These are phyloP conservation scores for Aureobasidium sp. DNA, from an alignment of 2,329 filamentous ascomycete genomes.

Conservation along the genomic window DNA sequence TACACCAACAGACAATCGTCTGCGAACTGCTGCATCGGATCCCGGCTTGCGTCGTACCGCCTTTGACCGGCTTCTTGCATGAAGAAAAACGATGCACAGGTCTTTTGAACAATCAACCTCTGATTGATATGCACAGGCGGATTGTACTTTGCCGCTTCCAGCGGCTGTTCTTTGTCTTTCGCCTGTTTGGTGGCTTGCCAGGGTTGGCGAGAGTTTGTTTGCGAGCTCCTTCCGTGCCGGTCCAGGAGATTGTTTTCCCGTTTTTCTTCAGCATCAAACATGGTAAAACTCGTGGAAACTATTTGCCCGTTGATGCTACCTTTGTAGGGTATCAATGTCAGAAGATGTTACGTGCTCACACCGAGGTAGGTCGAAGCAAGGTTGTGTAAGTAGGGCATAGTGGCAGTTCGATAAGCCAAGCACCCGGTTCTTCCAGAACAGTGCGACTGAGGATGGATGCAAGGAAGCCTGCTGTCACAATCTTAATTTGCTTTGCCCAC, in stretches of 20 bases:
- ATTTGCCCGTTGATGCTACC: neutral
- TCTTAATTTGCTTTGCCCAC: constrained; percentile 7
- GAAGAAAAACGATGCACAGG: neutral
- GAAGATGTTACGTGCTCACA: neutral
- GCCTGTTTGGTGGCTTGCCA: constrained; percentile 10
- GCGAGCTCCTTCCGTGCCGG: neutral
- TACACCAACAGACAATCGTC: constrained; percentile 10
- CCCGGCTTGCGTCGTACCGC: constrained; percentile 5
- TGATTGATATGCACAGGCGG: constrained; percentile 7
- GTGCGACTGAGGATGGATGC: constrained; percentile 8
- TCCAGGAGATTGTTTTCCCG: neutral
- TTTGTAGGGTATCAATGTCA: neutral
- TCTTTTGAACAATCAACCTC: neutral
- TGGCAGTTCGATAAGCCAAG: constrained; percentile 5
- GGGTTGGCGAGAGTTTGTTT: constrained; percentile 7
- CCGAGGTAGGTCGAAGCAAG: constrained; percentile 8
- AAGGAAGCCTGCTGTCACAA: constrained; percentile 11
- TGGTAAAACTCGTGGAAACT: neutral
- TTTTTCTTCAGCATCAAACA: neutral
- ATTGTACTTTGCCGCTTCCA: neutral
- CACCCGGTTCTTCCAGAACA: constrained; percentile 12
- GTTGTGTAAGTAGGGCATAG: constrained; percentile 9
- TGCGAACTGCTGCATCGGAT: constrained; percentile 14
- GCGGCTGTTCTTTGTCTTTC: neutral
- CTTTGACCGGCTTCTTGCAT: neutral